Conservation (phyloP, 78 protist genomes). For the Dictyostelium firmibasis region DNA sequence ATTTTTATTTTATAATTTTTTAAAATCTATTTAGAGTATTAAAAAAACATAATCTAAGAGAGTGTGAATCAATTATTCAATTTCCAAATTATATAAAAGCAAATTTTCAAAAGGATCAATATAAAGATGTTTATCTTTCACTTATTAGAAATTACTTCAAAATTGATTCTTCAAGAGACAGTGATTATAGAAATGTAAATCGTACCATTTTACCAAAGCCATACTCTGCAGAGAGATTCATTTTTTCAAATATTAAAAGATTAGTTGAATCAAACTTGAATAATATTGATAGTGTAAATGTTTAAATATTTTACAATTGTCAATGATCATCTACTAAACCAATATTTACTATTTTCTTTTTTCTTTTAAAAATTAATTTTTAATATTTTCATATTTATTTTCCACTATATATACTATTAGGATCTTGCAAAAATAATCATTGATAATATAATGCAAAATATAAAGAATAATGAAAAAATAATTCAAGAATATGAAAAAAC, state of each 20-base stretch:
- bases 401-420: too few relatives aligned
- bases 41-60: not conserved
- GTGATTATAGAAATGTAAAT: not conserved
- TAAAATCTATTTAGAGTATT: not conserved
- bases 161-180: not conserved
- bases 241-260: not conserved
- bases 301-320: too few relatives aligned
- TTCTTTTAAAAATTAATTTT: too few relatives aligned
- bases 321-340: too few relatives aligned
- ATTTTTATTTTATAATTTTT: not conserved
- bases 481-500: not conserved
- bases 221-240: not conserved
- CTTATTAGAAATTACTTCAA: not conserved
- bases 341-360: not conserved
- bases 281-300: not conserved
- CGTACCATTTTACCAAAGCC: not conserved
- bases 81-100: not conserved
- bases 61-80: not conserved
- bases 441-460: not conserved
- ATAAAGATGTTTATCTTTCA: not conserved
- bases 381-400: too few relatives aligned
- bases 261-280: not conserved
- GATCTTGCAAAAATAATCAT: not conserved
- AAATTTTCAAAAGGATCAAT: not conserved
- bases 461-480: not conserved